Evolutionary conservation across 1,139 yeast species (phyloP).

Genomic region (Pichia cactophila): DNA sequence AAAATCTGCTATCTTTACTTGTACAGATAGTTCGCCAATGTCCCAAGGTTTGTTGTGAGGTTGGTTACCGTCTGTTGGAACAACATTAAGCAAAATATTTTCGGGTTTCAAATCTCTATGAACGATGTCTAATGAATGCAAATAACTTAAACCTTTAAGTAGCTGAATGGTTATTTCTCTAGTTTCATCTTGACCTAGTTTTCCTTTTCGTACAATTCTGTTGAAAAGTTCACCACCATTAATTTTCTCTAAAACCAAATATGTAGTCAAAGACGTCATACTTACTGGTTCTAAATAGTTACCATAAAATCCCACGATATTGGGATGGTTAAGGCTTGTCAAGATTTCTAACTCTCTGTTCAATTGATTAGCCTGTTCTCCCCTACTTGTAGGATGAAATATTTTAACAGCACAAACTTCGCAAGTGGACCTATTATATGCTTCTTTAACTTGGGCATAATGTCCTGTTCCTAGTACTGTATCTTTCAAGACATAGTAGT

Average conservation of each 20-base stretch:
- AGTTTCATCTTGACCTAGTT: conserved; percentile 54
- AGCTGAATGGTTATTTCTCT: conserved; percentile 54
- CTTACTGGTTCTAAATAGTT: conserved; percentile 64
- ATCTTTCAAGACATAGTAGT: conserved; percentile 49
- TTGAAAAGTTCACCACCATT: conserved; percentile 72
- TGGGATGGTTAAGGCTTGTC: conserved; percentile 60
- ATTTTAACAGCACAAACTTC: conserved; percentile 64
- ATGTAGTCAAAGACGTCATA: conserved; percentile 49
- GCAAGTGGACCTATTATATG: conserved; percentile 49
- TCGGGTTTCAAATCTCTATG: conserved; percentile 79
- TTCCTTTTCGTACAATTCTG: conserved; percentile 56
- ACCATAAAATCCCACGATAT: conserved; percentile 59
- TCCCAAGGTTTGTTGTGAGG: conserved; percentile 67
- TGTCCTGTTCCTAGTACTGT: conserved; percentile 67
- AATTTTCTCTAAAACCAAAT: conserved; percentile 63
- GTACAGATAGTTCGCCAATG: conserved; percentile 49
- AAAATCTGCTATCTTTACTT: conserved; percentile 74
- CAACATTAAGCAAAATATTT: conserved; percentile 57
- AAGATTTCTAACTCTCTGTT: conserved; percentile 63
- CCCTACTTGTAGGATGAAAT: conserved; percentile 56
- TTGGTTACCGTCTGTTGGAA: conserved; percentile 33
- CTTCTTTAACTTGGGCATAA: conserved; percentile 71
- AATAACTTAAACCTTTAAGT: conserved; percentile 51
- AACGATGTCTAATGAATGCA: conserved; percentile 58
- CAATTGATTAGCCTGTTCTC: conserved; percentile 31